Evolutionary conservation across 2,329 filamentous ascomycete species (phyloP).

Genomic region (Davidsoniella australis): DNA sequence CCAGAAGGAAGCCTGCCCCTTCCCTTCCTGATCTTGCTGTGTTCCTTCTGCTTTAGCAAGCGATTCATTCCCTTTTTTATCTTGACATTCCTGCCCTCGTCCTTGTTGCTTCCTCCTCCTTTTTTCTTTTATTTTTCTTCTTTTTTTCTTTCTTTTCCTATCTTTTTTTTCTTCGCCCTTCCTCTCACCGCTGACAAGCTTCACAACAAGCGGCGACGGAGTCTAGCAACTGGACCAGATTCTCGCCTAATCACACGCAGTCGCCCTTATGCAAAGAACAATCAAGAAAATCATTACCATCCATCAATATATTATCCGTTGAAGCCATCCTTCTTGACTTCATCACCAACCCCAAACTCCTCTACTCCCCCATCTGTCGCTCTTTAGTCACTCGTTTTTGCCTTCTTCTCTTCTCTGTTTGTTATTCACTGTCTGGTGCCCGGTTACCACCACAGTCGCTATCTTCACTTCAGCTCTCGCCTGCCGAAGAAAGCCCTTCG

Average conservation of each 20-base stretch:
- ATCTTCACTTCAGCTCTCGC: neutral
- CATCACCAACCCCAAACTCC: neutral
- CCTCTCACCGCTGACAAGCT: constrained; percentile 5
- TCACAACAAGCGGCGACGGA: constrained; percentile 10
- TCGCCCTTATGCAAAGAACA: neutral
- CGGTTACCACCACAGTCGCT: neutral
- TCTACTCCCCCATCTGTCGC: neutral
- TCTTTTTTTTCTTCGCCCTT: neutral
- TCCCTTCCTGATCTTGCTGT: constrained; percentile 4
- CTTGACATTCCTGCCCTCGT: neutral
- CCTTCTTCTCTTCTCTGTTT: neutral
- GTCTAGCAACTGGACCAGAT: constrained; percentile 8
- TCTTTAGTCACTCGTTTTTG: constrained; percentile 5
- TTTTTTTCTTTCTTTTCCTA: neutral
- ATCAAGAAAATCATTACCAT: neutral
- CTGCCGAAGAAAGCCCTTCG: neutral
- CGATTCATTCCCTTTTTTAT: constrained; percentile 1
- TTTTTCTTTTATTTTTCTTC: constrained; percentile 1
- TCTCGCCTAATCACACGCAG: constrained; percentile 1
- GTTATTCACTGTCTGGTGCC: neutral
- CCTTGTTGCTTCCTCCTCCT: neutral
- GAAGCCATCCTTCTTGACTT: neutral
- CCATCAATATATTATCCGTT: too few relatives aligned
- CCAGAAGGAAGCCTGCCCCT: constrained; percentile 1
- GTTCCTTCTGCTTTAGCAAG: neutral